Evolutionary conservation across 2,329 filamentous ascomycete species (phyloP).

Genomic region (Fusarium phyllophilum): DNA sequence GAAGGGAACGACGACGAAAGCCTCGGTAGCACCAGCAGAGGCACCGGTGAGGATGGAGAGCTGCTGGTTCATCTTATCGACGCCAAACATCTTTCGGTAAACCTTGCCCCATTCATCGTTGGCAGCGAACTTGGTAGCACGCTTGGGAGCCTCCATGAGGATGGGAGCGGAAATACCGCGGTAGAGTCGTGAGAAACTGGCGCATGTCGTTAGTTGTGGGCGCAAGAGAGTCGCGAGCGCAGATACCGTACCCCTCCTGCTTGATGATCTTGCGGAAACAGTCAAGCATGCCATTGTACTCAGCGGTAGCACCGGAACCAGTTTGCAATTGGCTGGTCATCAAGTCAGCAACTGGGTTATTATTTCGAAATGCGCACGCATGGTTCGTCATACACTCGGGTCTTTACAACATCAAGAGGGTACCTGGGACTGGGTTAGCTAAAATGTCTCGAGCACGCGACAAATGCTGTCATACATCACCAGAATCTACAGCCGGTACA

Average conservation of each 20-base stretch:
- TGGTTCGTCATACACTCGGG: constrained; percentile 78
- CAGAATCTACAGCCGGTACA: constrained; percentile 71
- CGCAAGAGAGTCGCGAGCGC: constrained; percentile 11
- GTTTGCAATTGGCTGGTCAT: constrained; percentile 83
- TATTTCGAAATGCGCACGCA: constrained; percentile 24
- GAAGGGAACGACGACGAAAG: constrained; percentile 97
- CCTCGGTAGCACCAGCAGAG: constrained; percentile 92
- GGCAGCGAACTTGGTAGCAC: constrained; percentile 97
- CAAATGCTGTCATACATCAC: constrained; percentile 72
- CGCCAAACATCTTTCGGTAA: constrained; percentile 88
- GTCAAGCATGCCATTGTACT: constrained; percentile 98
- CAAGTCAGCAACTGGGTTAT: constrained; percentile 33
- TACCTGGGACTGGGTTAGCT: constrained; percentile 72
- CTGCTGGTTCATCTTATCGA: constrained; percentile 87
- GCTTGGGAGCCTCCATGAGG: constrained; percentile 94
- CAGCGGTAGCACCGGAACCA: constrained; percentile 75
- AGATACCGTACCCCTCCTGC: constrained; percentile 81
- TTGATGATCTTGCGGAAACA: constrained; percentile 97
- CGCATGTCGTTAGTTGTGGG: constrained; percentile 29
- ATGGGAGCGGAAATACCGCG: constrained; percentile 96
- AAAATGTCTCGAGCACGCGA: constrained; percentile 31
- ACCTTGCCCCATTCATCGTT: constrained; percentile 98
- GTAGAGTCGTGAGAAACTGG: constrained; percentile 87
- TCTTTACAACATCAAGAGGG: constrained; percentile 98
- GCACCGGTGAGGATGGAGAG: constrained; percentile 94